phyloP scores from a whole-genome alignment of 768 basidiomycete genomes.

The Sarcodon aspratus region DNA sequence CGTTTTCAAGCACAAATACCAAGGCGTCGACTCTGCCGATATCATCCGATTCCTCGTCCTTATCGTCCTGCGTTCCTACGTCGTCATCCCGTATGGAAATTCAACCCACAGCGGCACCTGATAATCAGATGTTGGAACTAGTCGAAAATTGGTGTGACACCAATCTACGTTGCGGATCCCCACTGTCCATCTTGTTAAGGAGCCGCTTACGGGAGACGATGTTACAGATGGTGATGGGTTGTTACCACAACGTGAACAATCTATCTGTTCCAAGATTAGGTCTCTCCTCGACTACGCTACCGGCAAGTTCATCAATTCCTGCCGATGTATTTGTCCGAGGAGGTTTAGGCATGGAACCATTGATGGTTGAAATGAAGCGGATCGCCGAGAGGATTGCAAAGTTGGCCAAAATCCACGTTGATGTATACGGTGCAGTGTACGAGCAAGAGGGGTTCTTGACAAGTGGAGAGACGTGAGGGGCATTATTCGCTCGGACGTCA shows the following conservation, averaged over 20 bases:
- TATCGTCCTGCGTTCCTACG: slow-evolving; percentile 4
- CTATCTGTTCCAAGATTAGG: slow-evolving; percentile 6
- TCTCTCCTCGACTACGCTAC: slow-evolving; percentile 3
- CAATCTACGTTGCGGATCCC: slow-evolving; percentile 37
- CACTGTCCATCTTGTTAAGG: slow-evolving; percentile 28
- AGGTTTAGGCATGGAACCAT: slow-evolving; percentile 58
- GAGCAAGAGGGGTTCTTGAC: slow-evolving; percentile 49
- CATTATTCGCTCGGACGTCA: neutral
- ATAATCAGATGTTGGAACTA: slow-evolving; percentile 35
- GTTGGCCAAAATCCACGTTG: slow-evolving; percentile 63
- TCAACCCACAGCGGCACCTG: slow-evolving; percentile 32
- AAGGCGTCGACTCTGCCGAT: slow-evolving; percentile 3
- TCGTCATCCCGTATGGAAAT: slow-evolving; percentile 14
- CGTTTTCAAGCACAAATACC: slow-evolving; percentile 1
- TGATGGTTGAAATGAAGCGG: slow-evolving; percentile 55
- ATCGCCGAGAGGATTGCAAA: slow-evolving; percentile 65
- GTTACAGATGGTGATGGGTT: slow-evolving; percentile 18
- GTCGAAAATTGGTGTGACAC: slow-evolving; percentile 51
- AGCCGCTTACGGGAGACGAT: slow-evolving; percentile 8
- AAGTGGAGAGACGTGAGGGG: neutral
- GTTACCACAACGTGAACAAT: slow-evolving; percentile 15
- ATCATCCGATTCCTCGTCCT: slow-evolving; percentile 3
- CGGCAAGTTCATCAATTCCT: neutral
- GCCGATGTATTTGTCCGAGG: slow-evolving; percentile 14
- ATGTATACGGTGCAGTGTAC: slow-evolving; percentile 70